These are phyloP conservation scores for Scopulariopsis brevicaulis DNA, from an alignment of 2,329 filamentous ascomycete genomes.

Conservation along the genomic window DNA sequence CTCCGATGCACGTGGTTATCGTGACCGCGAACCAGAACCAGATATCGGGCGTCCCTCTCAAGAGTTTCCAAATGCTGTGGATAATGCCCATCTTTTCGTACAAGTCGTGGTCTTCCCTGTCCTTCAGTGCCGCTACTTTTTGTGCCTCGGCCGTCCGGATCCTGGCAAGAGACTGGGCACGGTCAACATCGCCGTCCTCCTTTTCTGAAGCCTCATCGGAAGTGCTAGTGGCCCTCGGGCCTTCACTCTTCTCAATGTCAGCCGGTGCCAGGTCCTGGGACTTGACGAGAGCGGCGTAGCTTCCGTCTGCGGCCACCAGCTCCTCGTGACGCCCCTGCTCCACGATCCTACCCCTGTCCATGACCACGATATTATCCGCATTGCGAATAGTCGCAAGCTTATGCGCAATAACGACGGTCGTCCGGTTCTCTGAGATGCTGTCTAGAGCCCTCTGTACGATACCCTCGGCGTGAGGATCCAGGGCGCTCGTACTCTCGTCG, in stretches of 20 bases:
- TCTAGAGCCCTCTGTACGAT: conserved; percentile 46
- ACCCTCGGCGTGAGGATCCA: conserved; percentile 31
- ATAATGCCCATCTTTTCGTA: conserved; percentile 5
- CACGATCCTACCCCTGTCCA: conserved; percentile 44
- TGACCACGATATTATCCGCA: conserved; percentile 57
- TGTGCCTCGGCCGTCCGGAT: conserved; percentile 14
- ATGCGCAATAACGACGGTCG: conserved; percentile 58
- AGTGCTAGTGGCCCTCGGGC: neutral
- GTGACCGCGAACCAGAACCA: conserved; percentile 7
- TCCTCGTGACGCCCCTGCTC: conserved; percentile 52
- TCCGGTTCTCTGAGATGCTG: conserved; percentile 40
- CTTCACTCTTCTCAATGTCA: neutral
- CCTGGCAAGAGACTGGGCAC: neutral
- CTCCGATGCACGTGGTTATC: conserved; percentile 4
- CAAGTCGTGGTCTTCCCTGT: conserved; percentile 22
- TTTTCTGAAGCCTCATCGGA: conserved; percentile 7
- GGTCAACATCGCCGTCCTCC: conserved; percentile 7
- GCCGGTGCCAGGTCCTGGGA: conserved; percentile 21
- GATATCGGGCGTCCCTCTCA: conserved; percentile 5
- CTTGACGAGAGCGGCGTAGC: conserved; percentile 39
- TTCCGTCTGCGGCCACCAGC: conserved; percentile 32
- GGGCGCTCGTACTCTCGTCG: conserved; percentile 57
- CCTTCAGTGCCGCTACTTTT: conserved; percentile 18
- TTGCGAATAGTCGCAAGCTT: conserved; percentile 45
- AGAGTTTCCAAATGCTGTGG: conserved; percentile 6